Evolutionary conservation across 2,329 filamentous ascomycete genomes (phyloP).

Genomic region (Eutypella sp.): DNA sequence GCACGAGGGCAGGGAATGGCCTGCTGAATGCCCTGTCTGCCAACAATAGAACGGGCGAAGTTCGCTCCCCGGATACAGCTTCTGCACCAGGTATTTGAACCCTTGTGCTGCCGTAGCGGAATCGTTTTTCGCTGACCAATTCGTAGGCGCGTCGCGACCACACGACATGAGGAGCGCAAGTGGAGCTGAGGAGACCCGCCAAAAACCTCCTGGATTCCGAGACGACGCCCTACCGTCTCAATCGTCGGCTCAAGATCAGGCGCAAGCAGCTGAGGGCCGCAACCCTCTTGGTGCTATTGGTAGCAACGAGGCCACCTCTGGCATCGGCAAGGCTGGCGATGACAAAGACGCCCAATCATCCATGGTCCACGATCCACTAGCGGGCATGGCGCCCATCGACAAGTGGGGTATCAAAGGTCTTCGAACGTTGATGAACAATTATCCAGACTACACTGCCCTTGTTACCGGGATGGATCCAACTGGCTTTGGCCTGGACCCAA

Average conservation of each 20-base stretch:
- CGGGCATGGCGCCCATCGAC: constrained; percentile 57
- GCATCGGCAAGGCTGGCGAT: constrained; percentile 35
- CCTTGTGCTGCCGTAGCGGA: background rate
- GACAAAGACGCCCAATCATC: constrained; percentile 34
- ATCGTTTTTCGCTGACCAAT: constrained; percentile 17
- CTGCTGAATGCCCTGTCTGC: constrained; percentile 60
- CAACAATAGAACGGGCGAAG: constrained; percentile 46
- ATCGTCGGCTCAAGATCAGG: constrained; percentile 29
- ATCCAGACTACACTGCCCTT: constrained; percentile 57
- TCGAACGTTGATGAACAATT: constrained; percentile 58
- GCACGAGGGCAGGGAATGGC: constrained; percentile 51
- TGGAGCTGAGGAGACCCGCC: constrained; percentile 40
- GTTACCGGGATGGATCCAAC: constrained; percentile 55
- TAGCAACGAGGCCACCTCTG: constrained; percentile 31
- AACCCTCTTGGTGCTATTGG: constrained; percentile 44
- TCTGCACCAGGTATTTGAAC: constrained; percentile 29
- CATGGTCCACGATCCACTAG: constrained; percentile 52
- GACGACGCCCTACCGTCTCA: constrained; percentile 36
- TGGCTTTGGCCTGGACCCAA: constrained; percentile 53
- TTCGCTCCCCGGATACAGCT: constrained; percentile 43
- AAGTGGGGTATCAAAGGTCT: constrained; percentile 63
- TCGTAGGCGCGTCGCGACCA: constrained; percentile 32
- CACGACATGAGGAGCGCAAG: constrained; percentile 38
- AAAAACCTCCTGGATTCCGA: constrained; percentile 39
- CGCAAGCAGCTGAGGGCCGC: constrained; percentile 30